These are phyloP conservation scores for Aspergillus thermomutatus DNA, from an alignment of 2,329 filamentous ascomycete genomes.

Conservation along the genomic window DNA sequence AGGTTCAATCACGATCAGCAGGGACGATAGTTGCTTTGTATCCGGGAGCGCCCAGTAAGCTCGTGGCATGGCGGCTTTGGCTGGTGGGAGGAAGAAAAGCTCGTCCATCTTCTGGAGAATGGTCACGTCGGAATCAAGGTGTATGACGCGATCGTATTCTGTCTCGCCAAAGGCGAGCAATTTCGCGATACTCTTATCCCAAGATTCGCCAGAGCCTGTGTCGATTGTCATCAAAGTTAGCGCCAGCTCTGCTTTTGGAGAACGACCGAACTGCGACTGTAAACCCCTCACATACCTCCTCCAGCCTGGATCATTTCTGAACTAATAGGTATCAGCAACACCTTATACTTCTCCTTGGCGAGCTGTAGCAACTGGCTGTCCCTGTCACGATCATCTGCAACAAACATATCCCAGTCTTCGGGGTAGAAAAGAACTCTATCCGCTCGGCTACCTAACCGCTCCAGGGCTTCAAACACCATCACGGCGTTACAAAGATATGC, in stretches of 20 bases:
- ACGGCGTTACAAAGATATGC: conserved; percentile 43
- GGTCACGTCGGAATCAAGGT: conserved; percentile 62
- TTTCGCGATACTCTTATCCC: conserved; percentile 65
- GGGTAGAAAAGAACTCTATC: conserved; percentile 43
- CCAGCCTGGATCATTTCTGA: conserved; percentile 32
- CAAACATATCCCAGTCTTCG: conserved; percentile 35
- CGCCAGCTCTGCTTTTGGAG: background rate
- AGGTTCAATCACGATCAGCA: conserved; percentile 62
- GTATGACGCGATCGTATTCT: conserved; percentile 57
- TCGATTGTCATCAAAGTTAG: background rate
- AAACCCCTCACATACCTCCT: conserved; percentile 17
- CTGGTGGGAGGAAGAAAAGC: conserved; percentile 63
- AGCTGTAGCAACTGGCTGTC: conserved; percentile 46
- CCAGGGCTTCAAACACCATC: conserved; percentile 41
- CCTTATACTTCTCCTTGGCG: conserved; percentile 50
- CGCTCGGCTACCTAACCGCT: conserved; percentile 39
- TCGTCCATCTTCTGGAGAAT: conserved; percentile 66
- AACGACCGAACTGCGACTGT: background rate
- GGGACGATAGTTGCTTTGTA: conserved; percentile 54
- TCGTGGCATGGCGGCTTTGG: conserved; percentile 63
- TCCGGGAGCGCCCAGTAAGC: conserved; percentile 66
- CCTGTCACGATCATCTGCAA: conserved; percentile 28
- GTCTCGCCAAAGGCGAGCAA: conserved; percentile 66
- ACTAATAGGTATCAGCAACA: conserved; percentile 48
- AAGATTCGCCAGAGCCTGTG: conserved; percentile 44